phyloP scores from a whole-genome alignment of 345 rosid genomes.

The Theobroma cacao region DNA sequence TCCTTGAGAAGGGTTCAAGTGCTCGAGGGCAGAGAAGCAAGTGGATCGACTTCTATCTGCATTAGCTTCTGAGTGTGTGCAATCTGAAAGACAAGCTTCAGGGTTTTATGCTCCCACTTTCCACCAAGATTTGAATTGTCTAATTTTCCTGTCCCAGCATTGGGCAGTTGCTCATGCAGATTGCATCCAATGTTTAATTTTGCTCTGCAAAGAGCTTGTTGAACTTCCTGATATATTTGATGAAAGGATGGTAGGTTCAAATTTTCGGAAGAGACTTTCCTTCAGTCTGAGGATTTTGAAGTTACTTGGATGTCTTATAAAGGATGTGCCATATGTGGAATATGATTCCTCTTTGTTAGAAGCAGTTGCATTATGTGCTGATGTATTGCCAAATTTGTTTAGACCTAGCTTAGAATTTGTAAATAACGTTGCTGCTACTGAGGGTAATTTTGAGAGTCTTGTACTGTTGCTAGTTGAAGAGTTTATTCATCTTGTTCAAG shows the following conservation, averaged over 20 bases:
- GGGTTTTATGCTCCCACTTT: slow-evolving; percentile 35
- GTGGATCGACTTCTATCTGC: slow-evolving; percentile 62
- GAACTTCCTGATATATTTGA: slow-evolving; percentile 48
- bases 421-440: slow-evolving; percentile 48
- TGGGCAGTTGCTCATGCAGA: slow-evolving; percentile 76
- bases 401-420: slow-evolving; percentile 57
- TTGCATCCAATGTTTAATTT: slow-evolving; percentile 56
- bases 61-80: slow-evolving; percentile 64
- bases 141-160: slow-evolving; percentile 67
- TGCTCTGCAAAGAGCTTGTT: slow-evolving; percentile 59
- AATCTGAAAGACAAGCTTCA: slow-evolving; percentile 50
- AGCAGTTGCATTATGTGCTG: slow-evolving; percentile 66
- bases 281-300: slow-evolving; percentile 72
- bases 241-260: slow-evolving; percentile 55
- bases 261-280: slow-evolving; percentile 50
- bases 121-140: slow-evolving; percentile 48
- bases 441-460: slow-evolving; percentile 73
- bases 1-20: slow-evolving; percentile 45
- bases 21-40: slow-evolving; percentile 74
- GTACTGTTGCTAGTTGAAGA: slow-evolving; percentile 69
- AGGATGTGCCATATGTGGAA: slow-evolving; percentile 59
- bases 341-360: slow-evolving; percentile 57
- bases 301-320: slow-evolving; percentile 64
- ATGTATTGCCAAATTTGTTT: slow-evolving; percentile 58
- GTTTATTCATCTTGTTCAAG: slow-evolving; percentile 73